Conservation (phyloP, 2,329 filamentous ascomycete species). For the Chaetomiaceae sp. region DNA sequence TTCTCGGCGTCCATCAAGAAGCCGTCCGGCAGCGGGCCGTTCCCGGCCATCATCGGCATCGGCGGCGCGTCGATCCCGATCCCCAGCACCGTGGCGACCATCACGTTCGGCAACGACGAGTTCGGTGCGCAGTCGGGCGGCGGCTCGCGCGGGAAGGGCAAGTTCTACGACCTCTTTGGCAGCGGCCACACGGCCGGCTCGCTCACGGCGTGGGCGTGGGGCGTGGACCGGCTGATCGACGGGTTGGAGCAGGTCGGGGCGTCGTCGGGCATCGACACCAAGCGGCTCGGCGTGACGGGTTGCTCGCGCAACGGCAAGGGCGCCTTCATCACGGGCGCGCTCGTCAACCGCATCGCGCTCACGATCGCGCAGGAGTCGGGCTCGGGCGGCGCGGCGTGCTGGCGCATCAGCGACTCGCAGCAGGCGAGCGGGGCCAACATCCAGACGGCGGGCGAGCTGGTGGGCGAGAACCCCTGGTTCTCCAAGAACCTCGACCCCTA, state of each 20-base stretch:
- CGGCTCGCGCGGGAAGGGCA: slow-evolving; percentile 49
- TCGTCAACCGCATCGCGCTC: slow-evolving; percentile 54
- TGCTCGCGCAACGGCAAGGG: slow-evolving; percentile 63
- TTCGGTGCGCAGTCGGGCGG: slow-evolving; percentile 47
- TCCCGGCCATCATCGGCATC: slow-evolving; percentile 54
- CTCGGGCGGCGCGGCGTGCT: slow-evolving; percentile 56
- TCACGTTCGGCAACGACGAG: slow-evolving; percentile 55
- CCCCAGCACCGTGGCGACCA: slow-evolving; percentile 49
- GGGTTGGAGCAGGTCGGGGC: slow-evolving; percentile 48
- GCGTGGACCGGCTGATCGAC: slow-evolving; percentile 56
- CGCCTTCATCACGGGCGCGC: slow-evolving; percentile 55
- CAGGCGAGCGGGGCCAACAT: slow-evolving; percentile 51
- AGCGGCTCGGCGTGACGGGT: slow-evolving; percentile 52
- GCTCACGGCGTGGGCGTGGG: slow-evolving; percentile 60
- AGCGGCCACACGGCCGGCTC: slow-evolving; percentile 51
- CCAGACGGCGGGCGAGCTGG: slow-evolving; percentile 55
- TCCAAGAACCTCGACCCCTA: slow-evolving; percentile 50
- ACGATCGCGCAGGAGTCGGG: slow-evolving; percentile 60
- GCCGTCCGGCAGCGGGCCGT: slow-evolving; percentile 42
- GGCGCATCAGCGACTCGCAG: slow-evolving; percentile 50
- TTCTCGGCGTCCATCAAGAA: slow-evolving; percentile 41
- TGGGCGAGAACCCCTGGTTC: slow-evolving; percentile 61
- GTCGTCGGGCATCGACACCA: slow-evolving; percentile 44
- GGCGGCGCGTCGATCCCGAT: slow-evolving; percentile 51
- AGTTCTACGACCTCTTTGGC: slow-evolving; percentile 57